A percentile compares a stretch with the other conserved stretches of the same genome.
Evolutionary conservation across 2,329 filamentous ascomycete genomes (phyloP).

Genomic region (Neonectria coccinea): DNA sequence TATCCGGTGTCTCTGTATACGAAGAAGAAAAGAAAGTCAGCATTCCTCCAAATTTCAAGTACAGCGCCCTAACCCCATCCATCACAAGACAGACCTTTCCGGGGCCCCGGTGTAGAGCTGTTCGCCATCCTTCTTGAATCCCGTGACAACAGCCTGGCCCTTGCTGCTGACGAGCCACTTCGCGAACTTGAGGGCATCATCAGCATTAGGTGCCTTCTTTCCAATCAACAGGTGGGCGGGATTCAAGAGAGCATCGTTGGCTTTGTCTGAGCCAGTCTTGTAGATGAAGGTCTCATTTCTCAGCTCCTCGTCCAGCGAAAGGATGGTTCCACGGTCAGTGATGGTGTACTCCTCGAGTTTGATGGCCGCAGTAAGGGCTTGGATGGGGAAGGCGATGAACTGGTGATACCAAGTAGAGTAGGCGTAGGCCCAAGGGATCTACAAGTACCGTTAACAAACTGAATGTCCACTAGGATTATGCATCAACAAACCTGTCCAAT

Average conservation of each 20-base stretch:
- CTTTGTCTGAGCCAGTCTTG: slow-evolving; percentile 51
- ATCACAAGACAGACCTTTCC: background rate
- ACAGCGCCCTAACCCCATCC: background rate
- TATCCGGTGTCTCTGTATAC: too few relatives aligned
- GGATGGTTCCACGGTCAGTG: slow-evolving; percentile 59
- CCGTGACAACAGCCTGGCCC: slow-evolving; percentile 31
- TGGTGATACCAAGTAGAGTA: slow-evolving; percentile 62
- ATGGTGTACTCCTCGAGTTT: slow-evolving; percentile 59
- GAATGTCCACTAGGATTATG: accelerated
- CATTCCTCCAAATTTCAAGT: background rate
- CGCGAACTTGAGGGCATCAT: slow-evolving; percentile 31
- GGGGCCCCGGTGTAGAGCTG: slow-evolving; percentile 32
- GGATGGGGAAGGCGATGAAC: slow-evolving; percentile 58
- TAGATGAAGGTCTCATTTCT: slow-evolving; percentile 52
- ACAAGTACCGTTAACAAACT: background rate
- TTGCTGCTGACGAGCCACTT: slow-evolving; percentile 36
- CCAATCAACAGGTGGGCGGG: slow-evolving; percentile 53
- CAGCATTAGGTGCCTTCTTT: slow-evolving; percentile 22
- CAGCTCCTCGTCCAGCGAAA: slow-evolving; percentile 52
- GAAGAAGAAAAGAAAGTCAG: background rate
- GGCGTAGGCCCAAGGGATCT: slow-evolving; percentile 57
- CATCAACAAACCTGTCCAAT: slow-evolving; percentile 55
- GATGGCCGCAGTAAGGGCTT: slow-evolving; percentile 57
- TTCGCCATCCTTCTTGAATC: slow-evolving; percentile 33
- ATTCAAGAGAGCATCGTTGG: slow-evolving; percentile 55